Conservation (phyloP, 805 yeast genomes). For the Ogataea pignaliae region DNA sequence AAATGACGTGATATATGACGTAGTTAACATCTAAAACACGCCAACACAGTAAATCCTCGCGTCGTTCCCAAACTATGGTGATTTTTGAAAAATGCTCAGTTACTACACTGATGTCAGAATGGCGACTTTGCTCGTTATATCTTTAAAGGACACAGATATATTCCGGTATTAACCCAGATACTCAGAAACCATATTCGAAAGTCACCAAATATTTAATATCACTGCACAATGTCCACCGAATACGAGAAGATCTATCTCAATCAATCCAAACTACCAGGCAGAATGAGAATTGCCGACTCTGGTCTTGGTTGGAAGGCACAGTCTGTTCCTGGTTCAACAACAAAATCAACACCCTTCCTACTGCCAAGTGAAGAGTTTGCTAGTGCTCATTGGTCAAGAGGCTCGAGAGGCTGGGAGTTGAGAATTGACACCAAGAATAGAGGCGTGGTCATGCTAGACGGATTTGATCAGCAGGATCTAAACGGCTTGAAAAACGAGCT, state of each 20-base stretch:
- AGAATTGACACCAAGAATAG: constrained; percentile 83
- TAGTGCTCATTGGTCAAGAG: constrained; percentile 86
- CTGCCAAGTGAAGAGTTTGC: constrained; percentile 83
- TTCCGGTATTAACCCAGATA: too few species aligned
- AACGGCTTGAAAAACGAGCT: constrained; percentile 77
- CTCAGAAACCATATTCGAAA: too few species aligned
- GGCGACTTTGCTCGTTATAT: too few species aligned
- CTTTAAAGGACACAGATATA: too few species aligned
- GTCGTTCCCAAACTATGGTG: too few species aligned
- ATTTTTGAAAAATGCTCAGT: too few species aligned
- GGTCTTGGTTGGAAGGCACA: constrained; percentile 92
- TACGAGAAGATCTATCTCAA: constrained; percentile 89
- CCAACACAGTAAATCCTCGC: too few species aligned
- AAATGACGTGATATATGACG: too few species aligned
- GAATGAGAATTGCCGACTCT: constrained; percentile 92
- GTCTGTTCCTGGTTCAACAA: constrained; percentile 38
- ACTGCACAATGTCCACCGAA: constrained; percentile 40
- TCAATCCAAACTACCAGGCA: constrained; percentile 78
- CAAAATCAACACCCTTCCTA: constrained; percentile 69
- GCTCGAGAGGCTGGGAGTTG: constrained; percentile 86
- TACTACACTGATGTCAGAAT: too few species aligned
- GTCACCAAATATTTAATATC: too few species aligned
- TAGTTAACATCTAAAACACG: too few species aligned
- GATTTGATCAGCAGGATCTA: constrained; percentile 84
- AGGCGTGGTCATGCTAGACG: constrained; percentile 86